Percentiles rank a stretch among this genome's conserved stretches.
Conservation (phyloP, 306 rosid genomes). For the Cotoneaster glaucophyllus region DNA sequence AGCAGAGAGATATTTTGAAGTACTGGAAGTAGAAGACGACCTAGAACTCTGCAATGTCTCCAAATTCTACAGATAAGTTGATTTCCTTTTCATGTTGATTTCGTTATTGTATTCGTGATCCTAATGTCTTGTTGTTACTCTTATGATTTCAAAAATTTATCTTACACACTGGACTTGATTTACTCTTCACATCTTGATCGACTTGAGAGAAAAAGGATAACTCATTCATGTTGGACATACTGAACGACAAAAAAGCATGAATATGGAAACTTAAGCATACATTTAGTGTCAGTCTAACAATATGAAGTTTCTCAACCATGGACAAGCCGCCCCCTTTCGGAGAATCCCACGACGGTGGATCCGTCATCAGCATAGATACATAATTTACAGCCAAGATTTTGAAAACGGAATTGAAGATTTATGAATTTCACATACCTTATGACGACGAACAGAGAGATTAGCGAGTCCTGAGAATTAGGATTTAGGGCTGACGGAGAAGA, state of each 20-base stretch:
- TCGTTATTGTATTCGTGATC: too few relatives aligned
- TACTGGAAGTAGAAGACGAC: too few relatives aligned
- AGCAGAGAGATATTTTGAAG: too few relatives aligned
- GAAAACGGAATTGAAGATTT: background rate
- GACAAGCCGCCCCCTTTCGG: too few relatives aligned
- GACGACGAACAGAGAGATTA: background rate
- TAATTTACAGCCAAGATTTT: background rate
- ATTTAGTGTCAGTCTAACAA: slow-evolving; percentile 29
- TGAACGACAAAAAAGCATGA: too few relatives aligned
- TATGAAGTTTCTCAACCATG: slow-evolving; percentile 29
- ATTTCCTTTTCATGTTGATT: too few relatives aligned
- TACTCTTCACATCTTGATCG: slow-evolving; percentile 27
- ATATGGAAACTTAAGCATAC: slow-evolving; percentile 18
- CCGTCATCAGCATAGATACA: too few relatives aligned
- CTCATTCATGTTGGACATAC: background rate
- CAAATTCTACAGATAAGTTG: too few relatives aligned
- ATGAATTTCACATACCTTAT: background rate
- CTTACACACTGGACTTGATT: slow-evolving; percentile 24
- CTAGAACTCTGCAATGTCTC: too few relatives aligned
- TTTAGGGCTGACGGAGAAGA: background rate
- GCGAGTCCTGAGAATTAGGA: background rate
- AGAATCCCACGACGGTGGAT: too few relatives aligned
- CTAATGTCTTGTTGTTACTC: too few relatives aligned
- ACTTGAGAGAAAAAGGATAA: slow-evolving; percentile 17
- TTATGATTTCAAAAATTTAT: too few relatives aligned